phyloP scores from a whole-genome alignment of 2,329 filamentous ascomycete species.

The Diaporthe velutina region DNA sequence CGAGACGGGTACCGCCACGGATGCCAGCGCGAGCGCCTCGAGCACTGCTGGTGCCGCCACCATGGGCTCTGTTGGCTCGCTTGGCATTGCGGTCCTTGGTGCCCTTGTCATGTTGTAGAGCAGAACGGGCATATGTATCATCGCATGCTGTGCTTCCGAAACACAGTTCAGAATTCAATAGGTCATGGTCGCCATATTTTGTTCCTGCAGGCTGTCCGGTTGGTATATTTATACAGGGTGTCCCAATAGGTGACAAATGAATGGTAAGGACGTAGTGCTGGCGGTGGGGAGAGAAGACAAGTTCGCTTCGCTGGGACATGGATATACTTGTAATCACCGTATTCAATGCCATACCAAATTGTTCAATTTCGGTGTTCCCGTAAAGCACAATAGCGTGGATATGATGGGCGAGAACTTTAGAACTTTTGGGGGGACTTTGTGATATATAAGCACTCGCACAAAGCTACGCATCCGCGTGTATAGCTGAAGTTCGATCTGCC shows the following conservation, averaged over 20 bases:
- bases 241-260: neutral
- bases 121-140: neutral
- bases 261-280: neutral
- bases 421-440: no score
- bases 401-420: no score
- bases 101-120: conserved; percentile 10
- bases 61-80: conserved; percentile 20
- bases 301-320: neutral
- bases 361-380: neutral
- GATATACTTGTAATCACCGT: neutral
- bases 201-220: neutral
- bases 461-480: no score
- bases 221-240: neutral
- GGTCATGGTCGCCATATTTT: neutral
- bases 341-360: neutral
- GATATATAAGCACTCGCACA: no score
- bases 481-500: no score
- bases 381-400: no score
- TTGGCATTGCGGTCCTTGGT: conserved; percentile 28
- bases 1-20: conserved; percentile 24
- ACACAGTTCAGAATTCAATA: neutral
- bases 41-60: conserved; percentile 26
- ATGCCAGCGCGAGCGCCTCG: conserved; percentile 9
- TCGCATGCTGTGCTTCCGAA: rapidly evolving
- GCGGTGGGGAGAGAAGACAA: neutral